These are phyloP conservation scores for Aspergillus pseudoglaucus DNA, from an alignment of 2,329 filamentous ascomycete genomes.

Conservation along the genomic window DNA sequence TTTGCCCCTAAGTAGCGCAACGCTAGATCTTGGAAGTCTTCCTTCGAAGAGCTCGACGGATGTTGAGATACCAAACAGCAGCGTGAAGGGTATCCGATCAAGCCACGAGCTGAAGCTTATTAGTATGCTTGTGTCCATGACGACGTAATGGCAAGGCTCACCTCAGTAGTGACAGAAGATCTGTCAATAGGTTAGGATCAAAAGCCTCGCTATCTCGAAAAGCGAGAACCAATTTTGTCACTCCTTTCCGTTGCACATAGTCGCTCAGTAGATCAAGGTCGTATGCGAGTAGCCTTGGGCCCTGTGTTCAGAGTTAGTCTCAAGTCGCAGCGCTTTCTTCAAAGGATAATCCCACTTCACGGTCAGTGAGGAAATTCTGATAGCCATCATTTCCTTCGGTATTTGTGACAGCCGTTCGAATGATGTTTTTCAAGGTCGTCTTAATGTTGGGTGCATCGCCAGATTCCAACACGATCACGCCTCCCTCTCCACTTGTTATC, in stretches of 20 bases:
- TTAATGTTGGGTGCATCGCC: slow-evolving; percentile 42
- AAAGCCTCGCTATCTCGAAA: slow-evolving; percentile 44
- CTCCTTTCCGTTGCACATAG: slow-evolving; percentile 32
- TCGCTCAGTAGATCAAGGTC: slow-evolving; percentile 41
- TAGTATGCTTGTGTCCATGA: slow-evolving; percentile 10
- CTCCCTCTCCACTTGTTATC: slow-evolving; percentile 23
- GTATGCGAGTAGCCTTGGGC: slow-evolving; percentile 38
- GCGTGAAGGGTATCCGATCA: slow-evolving; percentile 54
- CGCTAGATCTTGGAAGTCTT: slow-evolving; percentile 48
- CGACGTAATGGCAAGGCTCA: slow-evolving; percentile 20
- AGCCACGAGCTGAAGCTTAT: slow-evolving; percentile 48
- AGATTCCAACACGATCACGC: slow-evolving; percentile 38
- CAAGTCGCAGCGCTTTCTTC: neutral
- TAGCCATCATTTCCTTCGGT: slow-evolving; percentile 34
- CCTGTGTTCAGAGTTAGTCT: slow-evolving; percentile 21
- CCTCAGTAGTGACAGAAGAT: slow-evolving; percentile 43
- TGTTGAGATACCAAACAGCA: slow-evolving; percentile 57
- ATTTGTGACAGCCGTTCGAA: slow-evolving; percentile 35
- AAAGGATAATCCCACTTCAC: slow-evolving; percentile 24
- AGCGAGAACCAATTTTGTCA: slow-evolving; percentile 37
- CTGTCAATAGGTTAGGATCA: slow-evolving; percentile 38
- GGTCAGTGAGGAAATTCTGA: slow-evolving; percentile 32
- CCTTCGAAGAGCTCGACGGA: slow-evolving; percentile 57
- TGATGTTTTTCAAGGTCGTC: slow-evolving; percentile 41
- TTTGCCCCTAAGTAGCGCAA: slow-evolving; percentile 47